Evolutionary conservation across 768 basidiomycete species (phyloP), one percentile per base, ranked within the genome.

Genomic region (Suillus subaureus): DNA sequence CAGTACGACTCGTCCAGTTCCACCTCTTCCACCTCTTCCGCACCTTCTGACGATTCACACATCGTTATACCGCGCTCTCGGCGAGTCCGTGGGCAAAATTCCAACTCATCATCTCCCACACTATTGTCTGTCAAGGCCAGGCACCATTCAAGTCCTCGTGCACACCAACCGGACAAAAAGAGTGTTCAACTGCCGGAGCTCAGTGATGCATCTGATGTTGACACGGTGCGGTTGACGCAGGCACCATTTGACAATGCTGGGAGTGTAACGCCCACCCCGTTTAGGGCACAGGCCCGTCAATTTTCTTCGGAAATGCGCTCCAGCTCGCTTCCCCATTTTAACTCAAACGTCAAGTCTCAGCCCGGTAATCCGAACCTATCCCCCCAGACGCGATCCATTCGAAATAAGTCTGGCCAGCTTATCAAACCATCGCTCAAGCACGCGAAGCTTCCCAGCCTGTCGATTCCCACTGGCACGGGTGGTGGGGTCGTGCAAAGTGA

Each of bases 331-430:
- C 57, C 57, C 26, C 57, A 60, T 6, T 40, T 60, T 11, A 12
- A 60, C 39, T 56, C 65, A 40, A 66, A 52, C 51, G 39, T 63
- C 40, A 43, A 61, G 23, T 49, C 18, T 33, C 9, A 43, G 21
- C 39, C 28, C 35, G 58, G 35, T 4, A 35, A 13, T 13, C 6
- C 13, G 52, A 51, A 23, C 31, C 21, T 56, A n/a, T 58, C 68
- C 16, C 68, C 45, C 73, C 74, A 52, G 76, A 79, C 66, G 73
- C 84, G 23, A 79, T 82, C 61, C 80, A 81, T 94, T 40, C 88
- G 95, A 66, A 98, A 98, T 78, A 98, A 97, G 79, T 94, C 93
- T 16, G 96, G 97, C 43, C 93, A 97, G 78, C 88, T 93, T 6
- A 87, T 99, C 72, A 96, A 94, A 77, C 89, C 94, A 4, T 94